These are phyloP conservation scores for Aspergillus sclerotialis DNA, from an alignment of 2,329 filamentous ascomycete species.

Conservation along the genomic window DNA sequence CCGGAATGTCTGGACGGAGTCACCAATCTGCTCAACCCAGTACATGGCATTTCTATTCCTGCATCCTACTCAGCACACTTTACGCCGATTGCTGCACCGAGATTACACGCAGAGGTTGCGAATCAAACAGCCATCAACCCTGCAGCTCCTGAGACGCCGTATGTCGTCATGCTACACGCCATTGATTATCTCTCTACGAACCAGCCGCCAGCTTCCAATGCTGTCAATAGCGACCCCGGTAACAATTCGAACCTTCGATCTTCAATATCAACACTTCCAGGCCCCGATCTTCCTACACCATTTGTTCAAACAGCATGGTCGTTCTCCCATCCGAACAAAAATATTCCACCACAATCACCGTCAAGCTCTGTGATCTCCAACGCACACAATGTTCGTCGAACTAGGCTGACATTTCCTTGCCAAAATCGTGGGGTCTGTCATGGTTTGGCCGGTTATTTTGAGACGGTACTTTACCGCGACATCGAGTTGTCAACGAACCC, in stretches of 20 bases:
- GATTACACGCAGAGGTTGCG: constrained; percentile 73
- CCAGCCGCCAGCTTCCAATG: constrained; percentile 35
- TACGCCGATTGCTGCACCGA: constrained; percentile 84
- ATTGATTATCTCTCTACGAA: constrained; percentile 75
- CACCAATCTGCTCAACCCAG: constrained; percentile 74
- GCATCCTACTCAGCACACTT: constrained; percentile 88
- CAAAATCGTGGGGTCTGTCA: constrained; percentile 76
- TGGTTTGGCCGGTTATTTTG: constrained; percentile 90
- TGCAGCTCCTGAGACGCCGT: constrained; percentile 80
- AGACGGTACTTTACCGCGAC: constrained; percentile 80
- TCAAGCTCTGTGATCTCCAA: constrained; percentile 58
- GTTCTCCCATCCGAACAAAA: constrained; percentile 36
- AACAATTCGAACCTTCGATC: constrained; percentile 16
- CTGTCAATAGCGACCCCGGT: constrained; percentile 8
- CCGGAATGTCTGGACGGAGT: constrained; percentile 96
- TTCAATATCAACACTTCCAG: constrained; percentile 21
- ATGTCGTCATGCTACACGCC: constrained; percentile 87
- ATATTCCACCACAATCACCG: constrained; percentile 27
- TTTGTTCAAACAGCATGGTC: constrained; percentile 39
- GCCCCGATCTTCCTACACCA: constrained; percentile 27
- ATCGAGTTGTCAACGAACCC: constrained; percentile 91
- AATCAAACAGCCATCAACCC: constrained; percentile 56
- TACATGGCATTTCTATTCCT: constrained; percentile 87
- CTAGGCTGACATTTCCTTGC: constrained; percentile 70
- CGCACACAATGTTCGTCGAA: constrained; percentile 81